Evolutionary conservation across 1,284 basidiomycete species (phyloP), one percentile per base, ranked within the genome.

Genomic region (Irpex sp.): DNA sequence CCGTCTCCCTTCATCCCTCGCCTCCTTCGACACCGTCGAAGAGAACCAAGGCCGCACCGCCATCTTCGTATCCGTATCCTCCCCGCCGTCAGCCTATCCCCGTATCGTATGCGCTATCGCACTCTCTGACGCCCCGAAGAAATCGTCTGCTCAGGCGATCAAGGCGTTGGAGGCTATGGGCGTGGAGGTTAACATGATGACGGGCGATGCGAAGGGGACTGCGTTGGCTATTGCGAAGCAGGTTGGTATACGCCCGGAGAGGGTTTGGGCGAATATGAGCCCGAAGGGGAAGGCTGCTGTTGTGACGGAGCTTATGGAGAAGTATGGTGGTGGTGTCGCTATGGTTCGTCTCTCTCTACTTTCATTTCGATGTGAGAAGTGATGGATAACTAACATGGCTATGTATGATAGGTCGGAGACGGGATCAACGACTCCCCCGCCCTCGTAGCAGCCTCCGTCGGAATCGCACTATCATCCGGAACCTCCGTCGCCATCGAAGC

Each of bases 401-500:
- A 21, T 12, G 5, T 16, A 51, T 36, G 8, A 8, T 48, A 95
- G 94, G 94, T 99, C 56, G 97, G 97, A 19, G 97, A 99, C 73
- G 97, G 97, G 18, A 97, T 99, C 78, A 99, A 99, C 74, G 97
- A 99, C 73, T 96, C 95, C 0, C 96, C 96, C 0, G 97, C 96
- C 1, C 87, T 99, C 1, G 96, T 96, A 16, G 93, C 92, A 2
- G 93, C 96, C 0, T 93, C 94, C 2, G 90, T 99, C 36, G 97
- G 97, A 23, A 96, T 99, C 64, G 97, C 97, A 0, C 84, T 99
- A 1, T 94, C 93, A 18, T 93, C 93, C 0, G 97, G 97, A 21
- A 96, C 97, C 5, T 96, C 94, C 23, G 93, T 99, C 45, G 97
- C 97, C 3, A 91, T 99, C 63, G 96, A 98, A 78, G 96, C 97